Conservation (phyloP, 2,329 filamentous ascomycete genomes). For the Helotiales sp. region DNA sequence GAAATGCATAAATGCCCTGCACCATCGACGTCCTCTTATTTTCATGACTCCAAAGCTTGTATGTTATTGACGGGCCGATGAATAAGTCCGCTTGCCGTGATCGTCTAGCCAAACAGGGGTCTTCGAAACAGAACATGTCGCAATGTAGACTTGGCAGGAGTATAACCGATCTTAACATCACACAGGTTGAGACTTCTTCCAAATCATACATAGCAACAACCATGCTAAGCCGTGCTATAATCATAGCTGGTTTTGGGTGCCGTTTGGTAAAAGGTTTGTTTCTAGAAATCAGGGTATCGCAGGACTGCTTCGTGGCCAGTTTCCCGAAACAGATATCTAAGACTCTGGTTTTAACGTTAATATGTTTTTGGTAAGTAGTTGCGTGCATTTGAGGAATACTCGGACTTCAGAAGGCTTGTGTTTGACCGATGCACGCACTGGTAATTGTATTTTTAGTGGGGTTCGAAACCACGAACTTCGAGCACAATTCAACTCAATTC, state of each 20-base stretch:
- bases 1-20: neutral
- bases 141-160: neutral
- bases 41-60: neutral
- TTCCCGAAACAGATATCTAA: too few species aligned
- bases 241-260: neutral
- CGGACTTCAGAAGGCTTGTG: too few species aligned
- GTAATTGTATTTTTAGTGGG: too few species aligned
- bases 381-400: too few species aligned
- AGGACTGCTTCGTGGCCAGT: too few species aligned
- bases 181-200: neutral
- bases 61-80: neutral
- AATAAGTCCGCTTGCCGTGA: neutral
- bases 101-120: neutral
- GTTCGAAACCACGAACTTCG: too few species aligned
- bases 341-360: too few species aligned
- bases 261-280: too few species aligned
- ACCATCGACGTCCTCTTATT: neutral
- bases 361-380: too few species aligned
- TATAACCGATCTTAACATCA: neutral
- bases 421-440: too few species aligned
- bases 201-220: neutral
- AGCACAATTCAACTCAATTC: too few species aligned
- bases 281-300: too few species aligned
- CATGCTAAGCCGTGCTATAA: neutral
- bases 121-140: neutral